Percentiles rank a stretch among this genome's conserved stretches.
Conservation (phyloP, 768 basidiomycete genomes). For the Pholiota molesta region DNA sequence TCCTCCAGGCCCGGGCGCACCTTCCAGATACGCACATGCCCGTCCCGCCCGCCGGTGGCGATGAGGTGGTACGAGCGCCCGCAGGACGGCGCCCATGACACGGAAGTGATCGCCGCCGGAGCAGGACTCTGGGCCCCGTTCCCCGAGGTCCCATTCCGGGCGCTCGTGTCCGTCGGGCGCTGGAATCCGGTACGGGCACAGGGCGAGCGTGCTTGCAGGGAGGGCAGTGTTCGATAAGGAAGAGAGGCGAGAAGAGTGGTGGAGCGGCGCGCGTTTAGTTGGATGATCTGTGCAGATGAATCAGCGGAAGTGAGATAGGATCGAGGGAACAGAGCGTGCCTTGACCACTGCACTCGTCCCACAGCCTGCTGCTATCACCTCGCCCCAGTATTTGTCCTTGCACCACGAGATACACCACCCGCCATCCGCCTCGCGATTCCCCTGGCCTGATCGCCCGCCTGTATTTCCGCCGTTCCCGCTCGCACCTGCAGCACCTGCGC, state of each 20-base stretch:
- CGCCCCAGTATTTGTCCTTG: slow-evolving; percentile 95
- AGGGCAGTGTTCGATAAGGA: slow-evolving; percentile 17
- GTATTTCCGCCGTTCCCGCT: background rate
- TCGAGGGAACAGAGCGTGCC: slow-evolving; percentile 40
- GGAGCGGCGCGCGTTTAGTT: slow-evolving; percentile 73
- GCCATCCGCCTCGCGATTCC: slow-evolving; percentile 82
- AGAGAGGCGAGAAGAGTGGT: slow-evolving; percentile 58
- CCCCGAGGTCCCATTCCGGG: background rate
- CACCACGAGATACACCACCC: slow-evolving; percentile 97
- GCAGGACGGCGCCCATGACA: slow-evolving; percentile 94
- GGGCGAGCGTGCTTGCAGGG: slow-evolving; percentile 10
- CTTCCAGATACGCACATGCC: slow-evolving; percentile 89
- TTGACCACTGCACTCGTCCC: slow-evolving; percentile 79
- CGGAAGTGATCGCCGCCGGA: slow-evolving; percentile 66
- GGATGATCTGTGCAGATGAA: slow-evolving; percentile 59
- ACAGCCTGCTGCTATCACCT: slow-evolving; percentile 77
- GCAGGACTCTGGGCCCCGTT: background rate
- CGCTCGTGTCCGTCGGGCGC: background rate
- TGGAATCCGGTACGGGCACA: background rate
- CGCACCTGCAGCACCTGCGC: background rate
- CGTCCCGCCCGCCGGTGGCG: slow-evolving; percentile 88
- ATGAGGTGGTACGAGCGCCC: slow-evolving; percentile 94
- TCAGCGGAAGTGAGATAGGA: background rate
- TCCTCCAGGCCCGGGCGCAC: slow-evolving; percentile 63
- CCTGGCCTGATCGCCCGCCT: slow-evolving; percentile 42